Percentiles rank a stretch among this genome's conserved stretches.
These are phyloP conservation scores for Geosmithia morbida DNA, from an alignment of 2,329 filamentous ascomycete species.

Conservation along the genomic window DNA sequence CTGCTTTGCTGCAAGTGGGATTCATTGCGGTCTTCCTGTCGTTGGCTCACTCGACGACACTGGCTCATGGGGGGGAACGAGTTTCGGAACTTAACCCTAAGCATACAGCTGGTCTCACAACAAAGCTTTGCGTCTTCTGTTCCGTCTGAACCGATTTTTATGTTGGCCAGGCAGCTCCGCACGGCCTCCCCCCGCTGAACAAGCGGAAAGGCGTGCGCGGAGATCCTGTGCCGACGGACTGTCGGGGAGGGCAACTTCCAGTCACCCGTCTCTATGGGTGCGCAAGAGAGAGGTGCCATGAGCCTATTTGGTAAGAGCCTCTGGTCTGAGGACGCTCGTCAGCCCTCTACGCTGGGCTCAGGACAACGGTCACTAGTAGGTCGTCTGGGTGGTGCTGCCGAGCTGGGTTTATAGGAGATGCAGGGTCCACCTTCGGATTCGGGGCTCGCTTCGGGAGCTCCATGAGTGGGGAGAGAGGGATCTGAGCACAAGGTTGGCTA, in stretches of 20 bases:
- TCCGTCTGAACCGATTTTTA: slow-evolving; percentile 55
- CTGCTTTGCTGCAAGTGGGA: slow-evolving; percentile 30
- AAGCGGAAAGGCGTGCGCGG: slow-evolving; percentile 25
- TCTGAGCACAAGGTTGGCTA: slow-evolving; percentile 29
- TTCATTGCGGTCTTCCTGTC: slow-evolving; percentile 18
- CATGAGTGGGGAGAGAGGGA: slow-evolving; percentile 10
- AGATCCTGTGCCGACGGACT: slow-evolving; percentile 26
- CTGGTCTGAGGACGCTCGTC: slow-evolving; percentile 61
- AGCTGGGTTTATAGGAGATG: slow-evolving; percentile 4
- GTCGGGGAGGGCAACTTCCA: slow-evolving; percentile 33
- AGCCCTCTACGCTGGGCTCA: slow-evolving; percentile 50
- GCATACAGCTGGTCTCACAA: slow-evolving; percentile 46
- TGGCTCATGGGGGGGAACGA: slow-evolving; percentile 39
- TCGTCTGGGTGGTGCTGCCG: slow-evolving; percentile 18
- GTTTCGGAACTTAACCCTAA: slow-evolving; percentile 97
- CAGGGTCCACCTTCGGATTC: slow-evolving; percentile 1
- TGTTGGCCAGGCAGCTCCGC: slow-evolving; percentile 15
- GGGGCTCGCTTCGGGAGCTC: background rate
- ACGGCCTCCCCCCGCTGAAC: slow-evolving; percentile 29
- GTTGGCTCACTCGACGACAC: slow-evolving; percentile 23
- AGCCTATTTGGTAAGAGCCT: slow-evolving; percentile 64
- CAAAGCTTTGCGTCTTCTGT: slow-evolving; percentile 53
- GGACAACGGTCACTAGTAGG: slow-evolving; percentile 34
- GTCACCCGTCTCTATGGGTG: slow-evolving; percentile 31
- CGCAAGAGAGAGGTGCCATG: slow-evolving; percentile 53